These are phyloP conservation scores for Stevia rebaudiana DNA, from an alignment of 140 eudicot species.

Conservation along the genomic window DNA sequence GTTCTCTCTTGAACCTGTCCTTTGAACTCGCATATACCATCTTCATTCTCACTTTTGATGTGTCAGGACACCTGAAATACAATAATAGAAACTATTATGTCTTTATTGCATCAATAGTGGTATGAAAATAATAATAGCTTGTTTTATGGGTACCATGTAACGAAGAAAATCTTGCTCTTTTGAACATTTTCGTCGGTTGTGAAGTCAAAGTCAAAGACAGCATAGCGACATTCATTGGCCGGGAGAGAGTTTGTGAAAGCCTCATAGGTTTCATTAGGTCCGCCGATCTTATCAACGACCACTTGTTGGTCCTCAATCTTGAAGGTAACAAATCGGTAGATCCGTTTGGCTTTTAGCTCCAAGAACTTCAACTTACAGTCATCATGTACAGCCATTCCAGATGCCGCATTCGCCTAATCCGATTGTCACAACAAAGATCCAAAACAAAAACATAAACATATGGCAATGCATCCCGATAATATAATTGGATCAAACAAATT, in stretches of 20 bases:
- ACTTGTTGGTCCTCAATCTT: slow-evolving; percentile 66
- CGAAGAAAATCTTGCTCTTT: slow-evolving; percentile 70
- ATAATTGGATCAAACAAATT: slow-evolving; percentile 15
- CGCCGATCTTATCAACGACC: slow-evolving; percentile 61
- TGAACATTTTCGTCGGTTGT: slow-evolving; percentile 64
- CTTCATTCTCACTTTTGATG: slow-evolving; percentile 72
- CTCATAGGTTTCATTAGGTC: slow-evolving; percentile 48
- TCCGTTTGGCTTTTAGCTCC: slow-evolving; percentile 59
- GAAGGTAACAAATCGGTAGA: slow-evolving; percentile 50
- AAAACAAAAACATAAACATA: neutral
- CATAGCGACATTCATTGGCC: slow-evolving; percentile 63
- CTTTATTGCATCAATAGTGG: neutral
- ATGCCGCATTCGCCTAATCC: slow-evolving; percentile 55
- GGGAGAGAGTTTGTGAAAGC: slow-evolving; percentile 61
- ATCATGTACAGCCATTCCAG: slow-evolving; percentile 33
- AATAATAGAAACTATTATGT: no score
- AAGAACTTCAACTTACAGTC: slow-evolving; percentile 55
- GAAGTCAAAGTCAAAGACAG: slow-evolving; percentile 73
- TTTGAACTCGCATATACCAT: slow-evolving; percentile 61
- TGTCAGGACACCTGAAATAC: slow-evolving; percentile 50
- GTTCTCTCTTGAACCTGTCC: slow-evolving; percentile 51
- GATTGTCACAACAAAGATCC: slow-evolving; percentile 13
- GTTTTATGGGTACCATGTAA: slow-evolving; percentile 69
- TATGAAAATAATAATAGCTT: neutral
- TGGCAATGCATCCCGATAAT: neutral